Evolutionary conservation across 2,329 filamentous ascomycete genomes (phyloP).

Genomic region (Fusarium sp.): DNA sequence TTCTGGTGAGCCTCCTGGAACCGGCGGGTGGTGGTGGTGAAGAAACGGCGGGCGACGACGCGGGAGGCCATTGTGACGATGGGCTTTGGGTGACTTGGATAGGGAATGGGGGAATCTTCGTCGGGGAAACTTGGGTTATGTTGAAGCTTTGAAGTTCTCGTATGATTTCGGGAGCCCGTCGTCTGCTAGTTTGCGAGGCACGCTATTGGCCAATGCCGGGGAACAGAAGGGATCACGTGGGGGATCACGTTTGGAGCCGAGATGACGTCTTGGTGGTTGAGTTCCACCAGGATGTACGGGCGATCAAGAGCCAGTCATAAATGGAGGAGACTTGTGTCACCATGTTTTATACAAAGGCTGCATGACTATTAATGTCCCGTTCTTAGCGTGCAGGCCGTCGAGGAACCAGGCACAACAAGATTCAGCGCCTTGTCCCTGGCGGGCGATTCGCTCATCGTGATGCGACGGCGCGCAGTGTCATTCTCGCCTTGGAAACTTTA

Average conservation of each 20-base stretch:
- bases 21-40: slow-evolving; percentile 66
- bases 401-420: slow-evolving; percentile 11
- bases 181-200: slow-evolving; percentile 31
- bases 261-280: slow-evolving; percentile 33
- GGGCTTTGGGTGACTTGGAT: slow-evolving; percentile 18
- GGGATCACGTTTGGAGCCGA: background rate
- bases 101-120: slow-evolving; percentile 29
- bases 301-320: background rate
- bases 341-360: background rate
- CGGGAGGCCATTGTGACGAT: slow-evolving; percentile 65
- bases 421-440: slow-evolving; percentile 22
- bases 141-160: slow-evolving; percentile 46
- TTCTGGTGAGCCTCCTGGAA: slow-evolving; percentile 58
- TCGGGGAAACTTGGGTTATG: slow-evolving; percentile 26
- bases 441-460: slow-evolving; percentile 35
- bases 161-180: slow-evolving; percentile 48
- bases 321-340: background rate
- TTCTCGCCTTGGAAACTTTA: slow-evolving; percentile 21
- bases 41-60: slow-evolving; percentile 67
- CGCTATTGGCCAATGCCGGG: slow-evolving; percentile 46
- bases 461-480: slow-evolving; percentile 16
- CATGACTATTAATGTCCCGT: background rate
- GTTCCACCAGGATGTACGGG: background rate
- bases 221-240: slow-evolving; percentile 37
- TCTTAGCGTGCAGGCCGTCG: slow-evolving; percentile 3